Percentiles rank a stretch among this genome's conserved stretches.
Evolutionary conservation across 352 stramenopile genomes (phyloP).

Genomic region (Phytophthora brassicae): DNA sequence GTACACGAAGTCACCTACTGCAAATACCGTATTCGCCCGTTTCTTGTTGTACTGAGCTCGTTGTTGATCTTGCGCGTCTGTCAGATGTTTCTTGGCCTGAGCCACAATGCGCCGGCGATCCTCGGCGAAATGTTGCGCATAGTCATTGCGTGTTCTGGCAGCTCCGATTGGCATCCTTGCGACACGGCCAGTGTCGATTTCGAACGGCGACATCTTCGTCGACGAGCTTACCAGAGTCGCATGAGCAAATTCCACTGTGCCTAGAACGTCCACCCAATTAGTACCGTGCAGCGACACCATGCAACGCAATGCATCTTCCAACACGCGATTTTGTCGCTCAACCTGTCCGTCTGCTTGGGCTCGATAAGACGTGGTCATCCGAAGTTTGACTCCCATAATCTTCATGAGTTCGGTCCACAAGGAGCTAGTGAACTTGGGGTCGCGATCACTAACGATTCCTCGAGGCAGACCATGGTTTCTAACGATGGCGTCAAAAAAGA

Average conservation of each 20-base stretch:
- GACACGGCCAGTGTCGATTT: constrained; percentile 11
- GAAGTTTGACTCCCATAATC: constrained; percentile 5
- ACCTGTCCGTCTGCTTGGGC: not conserved
- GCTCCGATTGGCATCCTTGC: not conserved
- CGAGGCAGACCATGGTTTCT: constrained; percentile 3
- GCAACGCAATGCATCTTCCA: constrained; percentile 8
- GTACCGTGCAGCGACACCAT: constrained; percentile 8
- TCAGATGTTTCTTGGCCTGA: not conserved
- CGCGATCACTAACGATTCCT: constrained; percentile 3
- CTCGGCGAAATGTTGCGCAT: not conserved
- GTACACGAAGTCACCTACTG: not conserved
- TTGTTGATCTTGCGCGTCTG: not conserved
- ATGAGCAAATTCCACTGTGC: constrained; percentile 1
- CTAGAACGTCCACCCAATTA: constrained; percentile 6
- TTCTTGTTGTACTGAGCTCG: not conserved
- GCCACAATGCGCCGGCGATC: not conserved
- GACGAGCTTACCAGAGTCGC: not conserved
- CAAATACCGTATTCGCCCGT: not conserved
- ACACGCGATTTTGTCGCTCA: not conserved
- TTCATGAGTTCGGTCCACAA: constrained; percentile 8
- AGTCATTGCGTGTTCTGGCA: constrained; percentile 1
- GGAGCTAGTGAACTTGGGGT: constrained; percentile 9
- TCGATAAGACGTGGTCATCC: not conserved
- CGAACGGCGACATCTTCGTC: constrained; percentile 7
- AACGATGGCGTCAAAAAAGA: constrained; percentile 4